phyloP scores from a whole-genome alignment of 2,329 filamentous ascomycete species.

The Penicillium sp. region DNA sequence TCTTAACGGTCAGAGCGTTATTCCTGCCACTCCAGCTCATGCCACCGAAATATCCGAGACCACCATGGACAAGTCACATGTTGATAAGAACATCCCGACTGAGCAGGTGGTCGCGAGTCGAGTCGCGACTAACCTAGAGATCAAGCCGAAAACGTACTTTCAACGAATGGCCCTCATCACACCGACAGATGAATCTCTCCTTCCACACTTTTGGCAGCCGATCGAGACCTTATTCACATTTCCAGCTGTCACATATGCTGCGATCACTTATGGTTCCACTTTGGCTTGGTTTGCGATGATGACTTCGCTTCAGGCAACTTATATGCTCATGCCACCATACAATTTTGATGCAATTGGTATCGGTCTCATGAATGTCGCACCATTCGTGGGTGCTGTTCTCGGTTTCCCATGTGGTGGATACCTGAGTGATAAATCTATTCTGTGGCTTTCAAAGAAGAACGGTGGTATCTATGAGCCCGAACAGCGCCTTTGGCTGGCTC shows the following conservation, averaged over 20 bases:
- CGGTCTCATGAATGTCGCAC: constrained; percentile 49
- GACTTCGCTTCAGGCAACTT: constrained; percentile 44
- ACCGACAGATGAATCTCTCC: constrained; percentile 17
- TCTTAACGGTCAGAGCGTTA: constrained; percentile 16
- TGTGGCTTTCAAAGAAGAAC: constrained; percentile 47
- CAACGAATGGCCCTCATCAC: constrained; percentile 51
- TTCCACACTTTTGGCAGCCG: constrained; percentile 37
- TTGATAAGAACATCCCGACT: not conserved
- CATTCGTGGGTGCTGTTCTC: constrained; percentile 49
- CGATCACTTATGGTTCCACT: constrained; percentile 47
- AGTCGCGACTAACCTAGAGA: constrained; percentile 33
- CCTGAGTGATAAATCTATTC: constrained; percentile 47
- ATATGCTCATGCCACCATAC: constrained; percentile 48
- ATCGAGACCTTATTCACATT: constrained; percentile 41
- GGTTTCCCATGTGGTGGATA: constrained; percentile 45
- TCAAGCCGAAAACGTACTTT: constrained; percentile 52
- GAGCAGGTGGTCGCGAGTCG: not conserved
- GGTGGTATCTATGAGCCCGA: constrained; percentile 54
- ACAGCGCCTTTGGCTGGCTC: constrained; percentile 47
- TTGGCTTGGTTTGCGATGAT: constrained; percentile 50
- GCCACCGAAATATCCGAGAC: not conserved
- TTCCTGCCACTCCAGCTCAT: not conserved
- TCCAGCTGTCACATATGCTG: constrained; percentile 58
- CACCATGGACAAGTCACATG: not conserved
- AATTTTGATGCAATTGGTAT: constrained; percentile 46